Evolutionary conservation across 108 stramenopile species (phyloP), one percentile per base, ranked within the genome.

Genomic region (Hondaea fermentalgiana): DNA sequence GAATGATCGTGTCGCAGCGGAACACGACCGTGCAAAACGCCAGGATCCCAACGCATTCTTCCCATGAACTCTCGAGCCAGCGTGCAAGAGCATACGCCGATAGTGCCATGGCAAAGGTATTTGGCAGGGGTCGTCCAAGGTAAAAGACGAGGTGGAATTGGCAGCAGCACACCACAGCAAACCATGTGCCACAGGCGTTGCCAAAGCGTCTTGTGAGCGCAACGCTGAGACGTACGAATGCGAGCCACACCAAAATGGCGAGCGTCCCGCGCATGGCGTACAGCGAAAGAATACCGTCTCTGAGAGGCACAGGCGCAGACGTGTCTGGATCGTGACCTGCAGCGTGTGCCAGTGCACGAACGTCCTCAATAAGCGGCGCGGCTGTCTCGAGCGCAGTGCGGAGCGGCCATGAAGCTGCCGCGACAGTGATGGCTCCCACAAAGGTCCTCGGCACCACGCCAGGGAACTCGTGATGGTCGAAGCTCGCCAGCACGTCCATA

Each of bases 141-240:
- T 99, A 99, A 90, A 98, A 99, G 21, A 95, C 95, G 8, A 98
- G 94, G 91, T 99, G 99, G 87, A 98, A 98, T 93, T 98, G 97
- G 87, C 91, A 90, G 45, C 94, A 95, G 19, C 95, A 95, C 21
- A 97, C 89, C 25, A 96, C 87, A 35, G 95, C 90, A 83, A 97
- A 90, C 64, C 93, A 96, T 29, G 87, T 55, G 23, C 51, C 49
- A 5, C 57, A 83, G 43, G 17, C 17, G 2, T 57, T 3, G 35
- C 88, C 88, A 42, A 89, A 76, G 23, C 57, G 43, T 5, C 21
- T 17, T 0, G 43, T 2, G 0, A 60, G 55, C 35, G 72, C 87
- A 28, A 12, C 25, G 88, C 53, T 47, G n/a, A 55, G 58, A 5
- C 29, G 17, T 35, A 89, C 28, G 44, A 59, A 58, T 10, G 88